Evolutionary conservation across 2,329 filamentous ascomycete genomes (phyloP).

Genomic region (Xylaria multiplex): DNA sequence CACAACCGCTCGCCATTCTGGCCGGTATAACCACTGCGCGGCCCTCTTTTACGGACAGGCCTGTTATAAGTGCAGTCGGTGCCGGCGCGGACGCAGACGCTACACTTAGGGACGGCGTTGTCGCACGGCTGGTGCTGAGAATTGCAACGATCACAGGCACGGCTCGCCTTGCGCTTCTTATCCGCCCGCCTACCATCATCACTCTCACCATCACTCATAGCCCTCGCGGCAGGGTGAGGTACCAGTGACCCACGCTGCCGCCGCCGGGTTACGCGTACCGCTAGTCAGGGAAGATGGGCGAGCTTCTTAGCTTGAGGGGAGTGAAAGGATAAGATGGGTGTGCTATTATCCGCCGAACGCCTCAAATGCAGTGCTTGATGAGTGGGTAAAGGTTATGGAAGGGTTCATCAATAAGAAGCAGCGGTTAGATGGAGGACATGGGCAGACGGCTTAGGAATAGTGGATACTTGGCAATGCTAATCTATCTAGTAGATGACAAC

Average conservation of each 20-base stretch:
- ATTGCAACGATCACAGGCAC: conserved; percentile 58
- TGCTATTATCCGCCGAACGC: conserved; percentile 4
- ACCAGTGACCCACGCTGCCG: conserved; percentile 37
- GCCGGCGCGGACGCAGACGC: conserved; percentile 55
- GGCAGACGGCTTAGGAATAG: conserved; percentile 20
- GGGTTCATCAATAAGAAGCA: conserved; percentile 7
- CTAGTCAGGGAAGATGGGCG: background rate
- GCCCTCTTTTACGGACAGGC: conserved; percentile 50
- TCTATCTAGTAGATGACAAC: background rate
- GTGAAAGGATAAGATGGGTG: conserved; percentile 6
- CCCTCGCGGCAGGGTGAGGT: conserved; percentile 42
- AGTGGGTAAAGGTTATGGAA: conserved; percentile 9
- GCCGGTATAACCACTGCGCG: conserved; percentile 50
- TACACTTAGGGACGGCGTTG: conserved; percentile 58
- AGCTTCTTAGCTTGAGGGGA: background rate
- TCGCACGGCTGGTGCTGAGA: conserved; percentile 61
- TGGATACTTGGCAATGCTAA: conserved; percentile 21
- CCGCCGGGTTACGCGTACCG: conserved; percentile 17
- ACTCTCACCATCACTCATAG: conserved; percentile 51
- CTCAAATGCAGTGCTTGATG: conserved; percentile 9
- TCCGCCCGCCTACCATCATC: conserved; percentile 47
- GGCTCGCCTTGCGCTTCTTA: conserved; percentile 52
- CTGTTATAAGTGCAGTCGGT: conserved; percentile 51
- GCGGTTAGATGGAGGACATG: background rate
- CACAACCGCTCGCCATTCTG: conserved; percentile 51